Percentiles rank a stretch among this genome's conserved stretches.
Conservation (phyloP, 2,329 filamentous ascomycete genomes). For the Colletotrichum plurivorum region DNA sequence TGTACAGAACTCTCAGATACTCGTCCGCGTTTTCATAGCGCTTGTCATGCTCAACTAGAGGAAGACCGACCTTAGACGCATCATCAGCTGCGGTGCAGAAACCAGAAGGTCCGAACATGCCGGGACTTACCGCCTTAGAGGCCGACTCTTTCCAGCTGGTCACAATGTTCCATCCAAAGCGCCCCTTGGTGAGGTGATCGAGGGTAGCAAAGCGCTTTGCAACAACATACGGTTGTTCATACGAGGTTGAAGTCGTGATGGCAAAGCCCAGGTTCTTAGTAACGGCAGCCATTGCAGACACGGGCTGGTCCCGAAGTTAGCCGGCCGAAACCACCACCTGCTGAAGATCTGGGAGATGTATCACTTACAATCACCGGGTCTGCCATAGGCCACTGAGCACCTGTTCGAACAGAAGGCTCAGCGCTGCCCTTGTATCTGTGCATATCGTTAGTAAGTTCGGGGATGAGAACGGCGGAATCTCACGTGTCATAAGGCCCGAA, state of each 20-base stretch:
- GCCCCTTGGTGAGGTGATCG: constrained; percentile 72
- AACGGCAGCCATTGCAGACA: constrained; percentile 73
- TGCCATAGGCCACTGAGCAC: constrained; percentile 75
- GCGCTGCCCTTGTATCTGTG: constrained; percentile 60
- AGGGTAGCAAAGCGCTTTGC: constrained; percentile 74
- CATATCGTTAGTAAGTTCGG: not conserved
- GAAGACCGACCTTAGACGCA: constrained; percentile 63
- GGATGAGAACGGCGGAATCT: constrained; percentile 44
- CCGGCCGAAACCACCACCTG: too few species aligned
- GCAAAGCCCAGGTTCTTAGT: constrained; percentile 75
- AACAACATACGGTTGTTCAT: constrained; percentile 73
- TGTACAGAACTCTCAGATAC: constrained; percentile 73
- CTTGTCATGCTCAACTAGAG: constrained; percentile 71
- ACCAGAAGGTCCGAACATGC: too few species aligned
- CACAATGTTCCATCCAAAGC: constrained; percentile 78
- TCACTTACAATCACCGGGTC: constrained; percentile 71
- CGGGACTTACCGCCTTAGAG: constrained; percentile 62
- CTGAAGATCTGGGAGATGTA: too few species aligned
- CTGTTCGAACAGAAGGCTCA: constrained; percentile 69
- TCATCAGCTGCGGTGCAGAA: too few species aligned
- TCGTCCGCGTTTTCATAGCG: constrained; percentile 74
- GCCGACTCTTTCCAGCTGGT: constrained; percentile 71
- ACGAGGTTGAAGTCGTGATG: constrained; percentile 74
- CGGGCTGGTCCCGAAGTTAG: constrained; percentile 9
- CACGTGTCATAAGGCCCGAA: constrained; percentile 72